phyloP scores from a whole-genome alignment of 805 yeast genomes.

The Priceomyces haplophilus region DNA sequence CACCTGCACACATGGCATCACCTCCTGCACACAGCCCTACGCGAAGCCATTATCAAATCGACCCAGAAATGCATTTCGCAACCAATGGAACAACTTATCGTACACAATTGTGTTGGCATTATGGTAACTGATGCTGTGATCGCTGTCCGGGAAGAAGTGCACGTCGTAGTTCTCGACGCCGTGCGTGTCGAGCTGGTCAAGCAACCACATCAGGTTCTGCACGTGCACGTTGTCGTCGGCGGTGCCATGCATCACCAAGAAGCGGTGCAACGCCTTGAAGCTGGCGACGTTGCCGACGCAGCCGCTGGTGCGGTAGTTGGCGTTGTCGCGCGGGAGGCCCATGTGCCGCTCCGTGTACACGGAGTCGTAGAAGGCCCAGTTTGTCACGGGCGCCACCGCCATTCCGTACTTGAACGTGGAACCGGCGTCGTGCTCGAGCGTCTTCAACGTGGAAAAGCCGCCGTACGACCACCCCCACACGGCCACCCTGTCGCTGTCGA shows the following conservation, averaged over 20 bases:
- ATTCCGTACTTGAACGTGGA: conserved; percentile 80
- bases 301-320: conserved; percentile 55
- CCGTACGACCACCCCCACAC: conserved; percentile 99
- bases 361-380: conserved; percentile 89
- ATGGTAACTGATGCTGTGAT: conserved; percentile 77
- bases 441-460: conserved; percentile 87
- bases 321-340: conserved; percentile 74
- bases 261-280: conserved; percentile 58
- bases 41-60: conserved; percentile 9
- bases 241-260: conserved; percentile 90
- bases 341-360: conserved; percentile 93
- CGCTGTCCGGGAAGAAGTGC: conserved; percentile 89
- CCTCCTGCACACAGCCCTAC: too few species aligned
- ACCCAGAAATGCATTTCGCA: conserved; percentile 50
- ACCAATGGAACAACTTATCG: conserved; percentile 70
- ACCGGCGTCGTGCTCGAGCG: conserved; percentile 77
- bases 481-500: conserved; percentile 66
- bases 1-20: too few species aligned
- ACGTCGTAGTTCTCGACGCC: conserved; percentile 75
- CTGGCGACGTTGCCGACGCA: conserved; percentile 55
- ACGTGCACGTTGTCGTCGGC: conserved; percentile 98
- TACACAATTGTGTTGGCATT: conserved; percentile 75
- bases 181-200: conserved; percentile 60
- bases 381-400: conserved; percentile 97
- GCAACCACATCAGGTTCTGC: conserved; percentile 76